Conservation (phyloP, 345 rosid species). For the Ceriops decandra region DNA sequence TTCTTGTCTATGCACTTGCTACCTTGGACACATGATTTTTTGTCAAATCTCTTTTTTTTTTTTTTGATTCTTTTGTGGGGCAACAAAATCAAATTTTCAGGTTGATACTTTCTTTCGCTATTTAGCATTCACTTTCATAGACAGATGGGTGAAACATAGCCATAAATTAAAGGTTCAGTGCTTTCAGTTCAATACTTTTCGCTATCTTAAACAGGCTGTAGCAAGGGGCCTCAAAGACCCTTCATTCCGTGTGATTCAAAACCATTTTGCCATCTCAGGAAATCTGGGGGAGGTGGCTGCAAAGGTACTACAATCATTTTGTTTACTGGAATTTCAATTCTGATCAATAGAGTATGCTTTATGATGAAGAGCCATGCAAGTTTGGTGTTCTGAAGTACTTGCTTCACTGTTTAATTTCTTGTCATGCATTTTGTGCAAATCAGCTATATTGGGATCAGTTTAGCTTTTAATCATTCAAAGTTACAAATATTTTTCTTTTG, state of each 20-base stretch:
- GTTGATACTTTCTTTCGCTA: too few species aligned
- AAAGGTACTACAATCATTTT: slow-evolving; percentile 47
- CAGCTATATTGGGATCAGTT: too few species aligned
- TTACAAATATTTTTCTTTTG: not conserved
- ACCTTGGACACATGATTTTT: too few species aligned
- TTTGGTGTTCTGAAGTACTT: not conserved
- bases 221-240: slow-evolving; percentile 97
- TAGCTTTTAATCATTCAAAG: not conserved
- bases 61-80: too few species aligned
- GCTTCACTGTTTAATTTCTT: not conserved
- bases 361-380: not conserved
- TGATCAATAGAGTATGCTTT: not conserved
- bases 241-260: slow-evolving; percentile 88
- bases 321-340: not conserved
- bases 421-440: not conserved
- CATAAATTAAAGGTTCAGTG: not conserved
- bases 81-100: too few species aligned
- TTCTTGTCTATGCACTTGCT: not conserved
- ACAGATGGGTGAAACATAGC: not conserved
- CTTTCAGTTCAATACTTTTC: slow-evolving; percentile 8
- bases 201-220: slow-evolving; percentile 56
- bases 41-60: too few species aligned
- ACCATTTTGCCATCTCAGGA: slow-evolving; percentile 79
- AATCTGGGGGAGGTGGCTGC: slow-evolving; percentile 96
- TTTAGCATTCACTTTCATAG: not conserved